phyloP scores from a whole-genome alignment of 768 basidiomycete genomes.

The Tricholoma saponaceum region DNA sequence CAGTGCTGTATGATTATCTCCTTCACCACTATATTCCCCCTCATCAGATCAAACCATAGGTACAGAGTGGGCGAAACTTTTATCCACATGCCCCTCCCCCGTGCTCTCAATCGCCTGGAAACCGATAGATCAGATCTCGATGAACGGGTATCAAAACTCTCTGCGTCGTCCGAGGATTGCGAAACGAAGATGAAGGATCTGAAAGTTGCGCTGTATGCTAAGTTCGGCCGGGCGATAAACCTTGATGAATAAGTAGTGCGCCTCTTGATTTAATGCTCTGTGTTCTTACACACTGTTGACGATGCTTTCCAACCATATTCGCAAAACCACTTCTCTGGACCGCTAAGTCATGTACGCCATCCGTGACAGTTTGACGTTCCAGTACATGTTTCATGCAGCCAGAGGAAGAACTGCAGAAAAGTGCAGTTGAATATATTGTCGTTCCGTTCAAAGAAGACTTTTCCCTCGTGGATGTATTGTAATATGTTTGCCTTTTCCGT shows the following conservation, averaged over 20 bases:
- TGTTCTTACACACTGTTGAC: background rate
- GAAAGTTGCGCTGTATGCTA: constrained; percentile 78
- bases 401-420: no score
- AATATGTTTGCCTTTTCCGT: no score
- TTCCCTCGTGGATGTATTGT: no score
- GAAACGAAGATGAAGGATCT: constrained; percentile 76
- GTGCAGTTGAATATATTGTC: no score
- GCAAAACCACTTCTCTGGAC: no score
- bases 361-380: no score
- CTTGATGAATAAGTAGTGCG: constrained; percentile 60
- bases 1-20: constrained; percentile 55
- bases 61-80: constrained; percentile 92
- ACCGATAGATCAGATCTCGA: constrained; percentile 62
- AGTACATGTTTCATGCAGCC: no score
- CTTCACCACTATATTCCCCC: background rate
- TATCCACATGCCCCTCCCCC: constrained; percentile 66
- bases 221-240: constrained; percentile 92
- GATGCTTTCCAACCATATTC: background rate
- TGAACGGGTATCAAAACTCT: constrained; percentile 46
- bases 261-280: background rate
- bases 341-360: no score
- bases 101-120: constrained; percentile 69
- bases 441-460: no score
- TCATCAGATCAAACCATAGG: constrained; percentile 33
- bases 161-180: constrained; percentile 55